A percentile compares a stretch with the other conserved stretches of the same genome.
Conservation (phyloP, 495 filamentous ascomycete species). For the Trichodelitschia bisporula region DNA sequence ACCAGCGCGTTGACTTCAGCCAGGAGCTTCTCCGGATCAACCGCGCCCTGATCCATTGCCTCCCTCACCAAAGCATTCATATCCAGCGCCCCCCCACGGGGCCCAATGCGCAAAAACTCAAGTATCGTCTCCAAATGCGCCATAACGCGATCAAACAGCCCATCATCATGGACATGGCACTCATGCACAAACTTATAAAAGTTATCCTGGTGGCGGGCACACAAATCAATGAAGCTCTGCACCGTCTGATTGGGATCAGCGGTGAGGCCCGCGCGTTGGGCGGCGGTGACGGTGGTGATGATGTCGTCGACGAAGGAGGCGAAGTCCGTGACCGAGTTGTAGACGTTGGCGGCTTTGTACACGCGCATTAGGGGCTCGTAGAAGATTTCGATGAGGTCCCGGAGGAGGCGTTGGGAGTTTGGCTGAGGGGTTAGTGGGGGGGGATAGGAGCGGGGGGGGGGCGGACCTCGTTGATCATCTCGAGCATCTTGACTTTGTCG, state of each 20-base stretch:
- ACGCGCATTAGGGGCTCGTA: conserved; percentile 92
- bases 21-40: conserved; percentile 50
- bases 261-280: conserved; percentile 72
- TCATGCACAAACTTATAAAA: conserved; percentile 99
- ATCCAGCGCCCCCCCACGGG: conserved; percentile 52
- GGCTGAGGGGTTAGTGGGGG: conserved; percentile 19
- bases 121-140: conserved; percentile 93
- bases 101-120: conserved; percentile 72
- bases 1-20: conserved; percentile 65
- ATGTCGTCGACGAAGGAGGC: conserved; percentile 78
- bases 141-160: conserved; percentile 88
- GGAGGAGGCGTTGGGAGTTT: conserved; percentile 74
- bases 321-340: conserved; percentile 90
- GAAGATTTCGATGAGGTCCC: conserved; percentile 94
- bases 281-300: conserved; percentile 67
- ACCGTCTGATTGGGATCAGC: conserved; percentile 96
- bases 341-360: conserved; percentile 97
- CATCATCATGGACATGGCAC: conserved; percentile 94
- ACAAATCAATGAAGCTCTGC: conserved; percentile 95
- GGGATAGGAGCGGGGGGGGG: not conserved
- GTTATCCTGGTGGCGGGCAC: conserved; percentile 79
- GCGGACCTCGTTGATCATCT: conserved; percentile 61
- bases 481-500: conserved; percentile 93
- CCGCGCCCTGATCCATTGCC: conserved; percentile 34
- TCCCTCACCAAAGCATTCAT: conserved; percentile 82